A percentile compares a stretch with the other conserved stretches of the same genome.
These are phyloP conservation scores for Jamesozyma piceae DNA, from an alignment of 805 yeast genomes.

Conservation along the genomic window DNA sequence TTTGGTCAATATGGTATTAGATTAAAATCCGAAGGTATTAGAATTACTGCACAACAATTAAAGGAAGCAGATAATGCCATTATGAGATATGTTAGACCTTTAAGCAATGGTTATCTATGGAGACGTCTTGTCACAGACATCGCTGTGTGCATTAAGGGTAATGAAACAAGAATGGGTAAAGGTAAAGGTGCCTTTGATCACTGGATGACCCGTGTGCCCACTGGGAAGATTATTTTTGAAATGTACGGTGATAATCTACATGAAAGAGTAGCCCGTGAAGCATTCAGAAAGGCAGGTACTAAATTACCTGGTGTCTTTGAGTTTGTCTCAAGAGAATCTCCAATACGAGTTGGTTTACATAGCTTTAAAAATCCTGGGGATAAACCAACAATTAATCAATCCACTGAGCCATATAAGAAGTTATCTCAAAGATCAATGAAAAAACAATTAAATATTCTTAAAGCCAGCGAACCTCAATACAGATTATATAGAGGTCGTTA, in stretches of 20 bases:
- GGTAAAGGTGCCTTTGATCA: constrained; percentile 97
- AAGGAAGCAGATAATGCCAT: constrained; percentile 85
- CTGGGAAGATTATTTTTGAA: constrained; percentile 88
- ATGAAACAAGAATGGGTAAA: constrained; percentile 99
- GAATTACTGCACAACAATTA: constrained; percentile 79
- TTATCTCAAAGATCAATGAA: constrained; percentile 55
- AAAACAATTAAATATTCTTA: constrained; percentile 47
- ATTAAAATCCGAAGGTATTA: constrained; percentile 75
- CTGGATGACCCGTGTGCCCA: constrained; percentile 94
- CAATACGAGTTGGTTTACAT: constrained; percentile 64
- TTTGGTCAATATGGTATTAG: constrained; percentile 84
- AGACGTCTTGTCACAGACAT: constrained; percentile 75
- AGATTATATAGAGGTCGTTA: constrained; percentile 56
- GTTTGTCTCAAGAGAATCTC: constrained; percentile 55
- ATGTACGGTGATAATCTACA: constrained; percentile 67
- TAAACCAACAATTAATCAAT: constrained; percentile 33
- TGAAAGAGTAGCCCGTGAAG: constrained; percentile 83
- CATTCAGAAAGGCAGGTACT: constrained; percentile 79
- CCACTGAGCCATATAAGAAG: constrained; percentile 36
- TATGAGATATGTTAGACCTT: constrained; percentile 73
- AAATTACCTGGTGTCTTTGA: constrained; percentile 91
- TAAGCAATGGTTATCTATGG: constrained; percentile 52
- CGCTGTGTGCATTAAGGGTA: constrained; percentile 93
- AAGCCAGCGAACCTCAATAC: constrained; percentile 43
- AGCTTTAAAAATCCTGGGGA: constrained; percentile 35